Conservation (phyloP, 2,329 filamentous ascomycete genomes). For the Escovopsis sp. region DNA sequence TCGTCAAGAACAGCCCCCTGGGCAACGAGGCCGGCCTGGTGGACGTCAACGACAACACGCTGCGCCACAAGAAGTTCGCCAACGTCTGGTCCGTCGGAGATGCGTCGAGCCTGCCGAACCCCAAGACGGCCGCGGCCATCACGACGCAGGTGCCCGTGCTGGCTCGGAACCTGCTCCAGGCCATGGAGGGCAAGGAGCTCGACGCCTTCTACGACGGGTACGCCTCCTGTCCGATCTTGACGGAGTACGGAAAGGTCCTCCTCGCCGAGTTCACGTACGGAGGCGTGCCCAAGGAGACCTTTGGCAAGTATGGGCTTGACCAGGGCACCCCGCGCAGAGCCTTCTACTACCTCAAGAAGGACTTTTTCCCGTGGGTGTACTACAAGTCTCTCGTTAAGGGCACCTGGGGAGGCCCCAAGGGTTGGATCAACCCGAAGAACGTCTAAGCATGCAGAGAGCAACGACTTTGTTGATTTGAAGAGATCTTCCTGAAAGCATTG, state of each 20-base stretch:
- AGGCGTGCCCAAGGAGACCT: conserved; percentile 47
- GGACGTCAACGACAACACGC: conserved; percentile 38
- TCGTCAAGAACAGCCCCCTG: conserved; percentile 35
- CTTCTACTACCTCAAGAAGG: conserved; percentile 49
- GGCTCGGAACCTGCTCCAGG: conserved; percentile 29
- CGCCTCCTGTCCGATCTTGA: conserved; percentile 38
- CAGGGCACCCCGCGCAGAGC: conserved; percentile 37
- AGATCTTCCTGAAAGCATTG: too few relatives aligned
- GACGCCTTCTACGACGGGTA: conserved; percentile 36
- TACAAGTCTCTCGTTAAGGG: conserved; percentile 44
- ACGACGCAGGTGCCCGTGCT: conserved; percentile 35
- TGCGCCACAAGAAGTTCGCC: conserved; percentile 34
- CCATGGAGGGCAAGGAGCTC: conserved; percentile 28
- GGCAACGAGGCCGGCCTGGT: conserved; percentile 41
- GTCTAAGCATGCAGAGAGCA: neutral
- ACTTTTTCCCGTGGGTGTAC: conserved; percentile 55
- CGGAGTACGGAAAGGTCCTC: conserved; percentile 45
- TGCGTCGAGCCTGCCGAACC: conserved; percentile 42
- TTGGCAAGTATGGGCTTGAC: conserved; percentile 39
- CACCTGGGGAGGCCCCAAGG: conserved; percentile 45
- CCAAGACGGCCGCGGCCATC: conserved; percentile 39
- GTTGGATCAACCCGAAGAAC: conserved; percentile 19
- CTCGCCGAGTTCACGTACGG: conserved; percentile 53
- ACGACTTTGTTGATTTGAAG: too few relatives aligned
- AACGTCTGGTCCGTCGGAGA: conserved; percentile 47